Base-by-base conservation (phyloP, 345 rosid species). In the Microthlaspi erraticum region DNA sequence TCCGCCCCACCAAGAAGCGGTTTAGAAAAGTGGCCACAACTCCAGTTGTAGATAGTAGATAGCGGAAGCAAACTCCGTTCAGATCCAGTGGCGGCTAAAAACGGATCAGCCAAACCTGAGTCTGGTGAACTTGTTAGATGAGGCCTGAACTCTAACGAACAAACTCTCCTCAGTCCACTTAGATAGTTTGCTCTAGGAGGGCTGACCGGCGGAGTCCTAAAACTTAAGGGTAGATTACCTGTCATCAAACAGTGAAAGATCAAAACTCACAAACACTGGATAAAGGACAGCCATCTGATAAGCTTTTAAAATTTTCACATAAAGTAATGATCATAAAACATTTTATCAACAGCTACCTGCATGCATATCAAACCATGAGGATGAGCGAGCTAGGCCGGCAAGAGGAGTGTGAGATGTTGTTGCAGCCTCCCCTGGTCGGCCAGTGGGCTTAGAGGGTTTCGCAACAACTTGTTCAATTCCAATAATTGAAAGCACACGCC, bases 171-270 rank as follows among this genome's bases (percentile, higher is more conserved):
- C 74, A 92, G 87, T 72, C 96, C 91, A 60, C 92, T 76, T 51
- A 95, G 75, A 78, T 83, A 87, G 81, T 79, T 92, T 76, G 83
- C 82, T 48, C 91, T 86, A 50, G 99, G 98, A 70, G 99, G 99
- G 75, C 99, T 92, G 64, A 95, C 99, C 37, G 98, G 94, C 71
- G 99, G 98, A 76, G 99, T 92, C 81, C 99, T 88, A 79, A 95
- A 95, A 62, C 88, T 85, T 68, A 84, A 74, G 64, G 97, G 90
- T 49, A 95, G 70, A 71, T 84, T 93, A 86, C 98, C 99, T 95
- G 89, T 62, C 59, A 74, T 82, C 34, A 80, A 64, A 67, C 61
- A 80, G 56, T 51, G 23, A 20, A 59, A 70, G 34, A 50, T 79
- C 60, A 72, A 48, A 56, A 70, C 43, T 54, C 61, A 54, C 55